Conservation (phyloP, 208 protist species). For the Trypanosoma vivax region DNA sequence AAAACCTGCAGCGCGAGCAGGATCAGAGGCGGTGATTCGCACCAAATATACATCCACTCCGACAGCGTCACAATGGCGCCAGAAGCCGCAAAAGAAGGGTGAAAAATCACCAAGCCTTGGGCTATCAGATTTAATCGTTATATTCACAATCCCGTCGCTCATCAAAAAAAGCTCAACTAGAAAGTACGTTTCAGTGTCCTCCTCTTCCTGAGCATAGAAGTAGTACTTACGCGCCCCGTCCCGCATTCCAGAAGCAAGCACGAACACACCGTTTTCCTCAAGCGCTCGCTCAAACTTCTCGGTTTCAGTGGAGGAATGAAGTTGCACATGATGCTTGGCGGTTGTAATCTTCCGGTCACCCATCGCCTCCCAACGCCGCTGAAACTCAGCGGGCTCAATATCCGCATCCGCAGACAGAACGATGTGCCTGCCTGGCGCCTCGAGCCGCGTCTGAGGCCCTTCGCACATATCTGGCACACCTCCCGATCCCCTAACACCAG, state of each 20-base stretch:
- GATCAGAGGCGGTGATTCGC: too few species aligned
- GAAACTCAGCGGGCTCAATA: slow-evolving; percentile 35
- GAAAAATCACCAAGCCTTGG: slow-evolving; percentile 11
- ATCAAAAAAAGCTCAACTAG: slow-evolving; percentile 32
- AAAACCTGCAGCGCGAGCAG: too few species aligned
- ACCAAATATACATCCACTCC: slow-evolving; percentile 1
- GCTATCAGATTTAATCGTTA: slow-evolving; percentile 36
- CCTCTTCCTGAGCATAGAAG: slow-evolving; percentile 36
- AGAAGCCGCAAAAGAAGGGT: slow-evolving; percentile 13
- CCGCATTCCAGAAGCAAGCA: slow-evolving; percentile 46
- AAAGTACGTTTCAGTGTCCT: slow-evolving; percentile 19
- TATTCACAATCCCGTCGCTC: slow-evolving; percentile 14
- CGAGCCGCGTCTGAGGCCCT: not conserved
- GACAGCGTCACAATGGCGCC: slow-evolving; percentile 9
- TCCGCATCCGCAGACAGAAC: slow-evolving; percentile 30
- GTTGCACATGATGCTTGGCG: slow-evolving; percentile 19
- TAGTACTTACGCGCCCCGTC: slow-evolving; percentile 31
- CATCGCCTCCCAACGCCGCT: slow-evolving; percentile 26
- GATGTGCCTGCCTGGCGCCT: slow-evolving; percentile 1
- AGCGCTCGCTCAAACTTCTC: slow-evolving; percentile 33
- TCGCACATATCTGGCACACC: not conserved
- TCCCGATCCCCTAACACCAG: not conserved
- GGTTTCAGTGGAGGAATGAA: not conserved
- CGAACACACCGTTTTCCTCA: slow-evolving; percentile 35
- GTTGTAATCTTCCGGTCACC: not conserved